phyloP scores from a whole-genome alignment of 768 basidiomycete genomes.

The Leucogyrophana mollusca region DNA sequence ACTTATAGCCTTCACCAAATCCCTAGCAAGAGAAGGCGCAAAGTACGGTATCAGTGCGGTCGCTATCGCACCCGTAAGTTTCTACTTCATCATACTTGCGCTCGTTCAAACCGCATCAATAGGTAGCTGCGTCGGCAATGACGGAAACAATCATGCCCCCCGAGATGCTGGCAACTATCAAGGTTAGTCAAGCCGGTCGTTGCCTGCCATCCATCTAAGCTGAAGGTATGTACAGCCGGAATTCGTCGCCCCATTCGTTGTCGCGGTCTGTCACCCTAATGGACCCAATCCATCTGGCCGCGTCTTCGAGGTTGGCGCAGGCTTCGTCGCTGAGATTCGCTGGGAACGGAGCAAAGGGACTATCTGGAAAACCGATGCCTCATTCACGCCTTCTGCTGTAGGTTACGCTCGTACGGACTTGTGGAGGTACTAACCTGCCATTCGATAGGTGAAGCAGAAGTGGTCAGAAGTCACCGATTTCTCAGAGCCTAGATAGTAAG shows the following conservation, averaged over 20 bases:
- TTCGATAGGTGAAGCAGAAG: conserved; percentile 67
- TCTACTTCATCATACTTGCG: not conserved
- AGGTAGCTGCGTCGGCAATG: conserved; percentile 97
- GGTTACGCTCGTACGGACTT: conserved; percentile 13
- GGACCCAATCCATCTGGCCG: conserved; percentile 76
- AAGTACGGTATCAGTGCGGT: conserved; percentile 88
- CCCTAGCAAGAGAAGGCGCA: conserved; percentile 87
- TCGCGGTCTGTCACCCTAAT: conserved; percentile 82
- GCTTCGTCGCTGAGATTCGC: conserved; percentile 86
- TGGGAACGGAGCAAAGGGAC: conserved; percentile 90
- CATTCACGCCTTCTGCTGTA: conserved; percentile 94
- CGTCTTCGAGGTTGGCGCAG: conserved; percentile 92
- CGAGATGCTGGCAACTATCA: conserved; percentile 87
- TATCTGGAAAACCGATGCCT: conserved; percentile 85
- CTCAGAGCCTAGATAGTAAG: conserved; percentile 65
- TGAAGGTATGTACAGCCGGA: conserved; percentile 63
- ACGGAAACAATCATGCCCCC: conserved; percentile 94
- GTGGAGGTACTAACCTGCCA: not conserved
- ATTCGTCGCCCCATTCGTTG: conserved; percentile 91
- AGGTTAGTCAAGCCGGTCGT: conserved; percentile 38
- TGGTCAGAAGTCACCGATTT: conserved; percentile 87
- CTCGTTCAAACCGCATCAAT: not conserved
- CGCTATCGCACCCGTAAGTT: conserved; percentile 84
- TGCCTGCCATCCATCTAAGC: conserved; percentile 2
- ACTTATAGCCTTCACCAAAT: conserved; percentile 88